Evolutionary conservation across 352 stramenopile species (phyloP).

Genomic region (Phytophthora sp.): DNA sequence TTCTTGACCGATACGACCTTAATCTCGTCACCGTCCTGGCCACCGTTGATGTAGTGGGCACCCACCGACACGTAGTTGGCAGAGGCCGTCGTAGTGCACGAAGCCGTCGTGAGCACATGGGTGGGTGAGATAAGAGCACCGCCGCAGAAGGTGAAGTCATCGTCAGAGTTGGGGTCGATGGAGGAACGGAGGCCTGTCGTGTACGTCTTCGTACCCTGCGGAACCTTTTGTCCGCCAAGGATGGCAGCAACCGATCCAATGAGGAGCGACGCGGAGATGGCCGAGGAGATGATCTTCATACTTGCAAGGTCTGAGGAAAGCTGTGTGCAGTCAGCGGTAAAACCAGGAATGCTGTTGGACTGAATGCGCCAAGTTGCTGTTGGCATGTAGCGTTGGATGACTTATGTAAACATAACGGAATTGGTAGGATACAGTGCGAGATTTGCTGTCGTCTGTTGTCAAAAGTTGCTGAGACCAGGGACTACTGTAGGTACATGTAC

Average conservation of each 20-base stretch:
- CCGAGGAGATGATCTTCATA: constrained; percentile 22
- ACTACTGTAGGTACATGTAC: too few species aligned
- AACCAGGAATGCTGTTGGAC: constrained; percentile 19
- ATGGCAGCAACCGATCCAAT: constrained; percentile 31
- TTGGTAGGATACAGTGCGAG: not conserved
- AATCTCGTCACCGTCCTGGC: constrained; percentile 33
- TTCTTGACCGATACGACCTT: constrained; percentile 27
- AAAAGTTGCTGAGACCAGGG: too few species aligned
- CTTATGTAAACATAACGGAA: constrained; percentile 13
- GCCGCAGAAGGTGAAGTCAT: constrained; percentile 32
- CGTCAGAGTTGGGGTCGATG: constrained; percentile 16
- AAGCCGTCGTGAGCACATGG: constrained; percentile 32
- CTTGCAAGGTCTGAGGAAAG: not conserved
- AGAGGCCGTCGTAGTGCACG: constrained; percentile 8
- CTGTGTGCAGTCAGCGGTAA: constrained; percentile 16
- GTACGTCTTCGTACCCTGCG: constrained; percentile 46
- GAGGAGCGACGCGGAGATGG: constrained; percentile 27
- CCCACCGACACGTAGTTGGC: constrained; percentile 35
- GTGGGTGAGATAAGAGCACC: constrained; percentile 23
- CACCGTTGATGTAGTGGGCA: constrained; percentile 34
- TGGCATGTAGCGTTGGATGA: constrained; percentile 6
- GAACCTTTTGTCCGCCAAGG: constrained; percentile 39
- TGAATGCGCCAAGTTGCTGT: not conserved
- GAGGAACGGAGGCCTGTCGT: constrained; percentile 38
- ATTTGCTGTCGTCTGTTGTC: constrained; percentile 17